Percentiles rank a stretch among this genome's conserved stretches.
Conservation (phyloP, 1,284 basidiomycete species). For the Fomitopsis pinicola region DNA sequence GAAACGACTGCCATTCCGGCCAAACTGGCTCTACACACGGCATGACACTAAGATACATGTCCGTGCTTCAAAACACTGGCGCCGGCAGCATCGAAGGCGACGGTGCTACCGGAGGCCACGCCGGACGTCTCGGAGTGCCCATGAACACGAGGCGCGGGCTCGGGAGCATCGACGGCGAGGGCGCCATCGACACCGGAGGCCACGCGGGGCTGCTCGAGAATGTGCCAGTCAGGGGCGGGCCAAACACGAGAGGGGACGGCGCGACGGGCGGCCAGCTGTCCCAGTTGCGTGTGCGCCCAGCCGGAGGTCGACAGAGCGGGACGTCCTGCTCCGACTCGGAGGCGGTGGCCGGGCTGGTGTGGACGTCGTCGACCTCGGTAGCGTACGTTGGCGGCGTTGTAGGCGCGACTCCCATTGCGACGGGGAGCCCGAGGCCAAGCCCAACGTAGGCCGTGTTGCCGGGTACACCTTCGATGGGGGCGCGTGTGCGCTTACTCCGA, state of each 20-base stretch:
- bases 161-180: not conserved
- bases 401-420: not conserved
- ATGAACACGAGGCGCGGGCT: not conserved
- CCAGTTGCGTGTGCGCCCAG: not conserved
- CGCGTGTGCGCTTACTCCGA: not conserved
- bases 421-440: not conserved
- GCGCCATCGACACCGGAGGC: conserved; percentile 1
- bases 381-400: not conserved
- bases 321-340: not conserved
- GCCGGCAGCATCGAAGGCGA: conserved; percentile 1
- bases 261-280: conserved; percentile 1
- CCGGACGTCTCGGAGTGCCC: not conserved
- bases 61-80: not conserved
- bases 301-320: not conserved
- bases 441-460: not conserved
- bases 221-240: not conserved
- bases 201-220: not conserved
- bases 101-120: not conserved
- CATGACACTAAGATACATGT: not conserved
- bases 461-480: not conserved
- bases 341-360: not conserved
- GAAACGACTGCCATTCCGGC: too few relatives aligned
- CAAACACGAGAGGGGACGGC: not conserved
- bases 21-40: not conserved
- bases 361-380: not conserved